Evolutionary conservation across 2,329 filamentous ascomycete genomes (phyloP), one percentile per base, ranked within the genome.

Genomic region (Neonectria magnoliae): DNA sequence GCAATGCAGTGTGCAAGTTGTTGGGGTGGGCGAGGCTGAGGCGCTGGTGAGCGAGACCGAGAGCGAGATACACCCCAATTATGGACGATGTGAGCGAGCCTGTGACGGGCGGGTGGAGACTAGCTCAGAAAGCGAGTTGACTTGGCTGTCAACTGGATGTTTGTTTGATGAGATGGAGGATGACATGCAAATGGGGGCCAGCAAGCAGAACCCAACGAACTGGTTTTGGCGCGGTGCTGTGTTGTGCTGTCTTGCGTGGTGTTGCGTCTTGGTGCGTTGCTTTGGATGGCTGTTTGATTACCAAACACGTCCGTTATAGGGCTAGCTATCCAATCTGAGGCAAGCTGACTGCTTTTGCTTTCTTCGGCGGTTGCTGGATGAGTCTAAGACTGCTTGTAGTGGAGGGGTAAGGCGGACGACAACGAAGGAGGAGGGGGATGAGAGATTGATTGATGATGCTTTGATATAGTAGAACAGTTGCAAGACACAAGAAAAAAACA

Each of bases 11-110:
- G 25, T 25, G 25, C 25, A 25, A 25, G 29, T 38, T 22, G 16
- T 38, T 18, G 18, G 18, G 18, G 31, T 25, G 18, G 45, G n/a
- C 62, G 64, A 66, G 66, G 64, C 68, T 70, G 62, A 62, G 55
- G 33, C 33, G 16, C n/a, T 50, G 52, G 52, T 47, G 51, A 36
- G 62, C 69, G 70, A 71, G 63, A 70, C 20, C 70, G 68, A 72
- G 61, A 65, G 57, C 68, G 61, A 69, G 54, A 38, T 45, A 38
- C 27, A 50, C 44, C 56, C 56, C 56, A 51, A 55, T 55, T 38
- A 48, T 29, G 25, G 58, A 31, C 47, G 31, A 5, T 2, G 14
- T 16, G 33, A 36, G 54, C 25, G 18, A 33, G 38, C 54, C 41
- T 47, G 54, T 50, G 25, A 18, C 14, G 29, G 25, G 9, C 25